Evolutionary conservation across 164 flowering plant species (phyloP).

Genomic region (Vitis riparia): DNA sequence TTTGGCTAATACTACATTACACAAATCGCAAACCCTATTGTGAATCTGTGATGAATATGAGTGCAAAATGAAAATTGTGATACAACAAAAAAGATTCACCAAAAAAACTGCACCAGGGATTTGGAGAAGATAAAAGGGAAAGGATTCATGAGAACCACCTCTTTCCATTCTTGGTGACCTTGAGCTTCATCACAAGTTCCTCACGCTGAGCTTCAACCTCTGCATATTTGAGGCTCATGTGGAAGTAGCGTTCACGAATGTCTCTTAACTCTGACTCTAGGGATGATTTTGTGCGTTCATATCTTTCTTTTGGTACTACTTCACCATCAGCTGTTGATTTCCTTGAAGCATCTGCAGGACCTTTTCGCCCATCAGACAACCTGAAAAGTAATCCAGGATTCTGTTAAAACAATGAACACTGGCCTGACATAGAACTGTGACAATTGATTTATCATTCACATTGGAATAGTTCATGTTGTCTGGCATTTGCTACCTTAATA

Average conservation of each 20-base stretch:
- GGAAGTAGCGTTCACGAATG: constrained; percentile 72
- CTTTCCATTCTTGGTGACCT: constrained; percentile 42
- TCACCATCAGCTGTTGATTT: constrained; percentile 28
- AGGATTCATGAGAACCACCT: constrained; percentile 56
- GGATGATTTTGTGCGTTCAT: constrained; percentile 38
- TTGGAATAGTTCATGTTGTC: neutral
- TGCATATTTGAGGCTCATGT: constrained; percentile 89
- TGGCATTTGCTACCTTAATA: neutral
- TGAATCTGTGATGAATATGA: neutral
- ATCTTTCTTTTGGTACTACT: constrained; percentile 27
- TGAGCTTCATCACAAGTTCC: constrained; percentile 88
- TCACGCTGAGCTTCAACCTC: constrained; percentile 85
- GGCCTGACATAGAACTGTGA: too few relatives aligned
- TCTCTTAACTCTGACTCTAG: constrained; percentile 76
- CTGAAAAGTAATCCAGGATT: constrained; percentile 27
- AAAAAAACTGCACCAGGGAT: neutral
- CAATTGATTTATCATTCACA: neutral
- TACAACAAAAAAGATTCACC: neutral
- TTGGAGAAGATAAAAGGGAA: neutral
- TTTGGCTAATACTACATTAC: neutral
- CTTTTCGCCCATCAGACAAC: constrained; percentile 31
- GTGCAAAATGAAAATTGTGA: constrained; percentile 4
- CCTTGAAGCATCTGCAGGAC: constrained; percentile 20
- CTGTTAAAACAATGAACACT: neutral
- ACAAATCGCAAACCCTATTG: neutral